Base-by-base conservation (phyloP, 441 rosid genomes). In the Adansonia madagascariensis region DNA sequence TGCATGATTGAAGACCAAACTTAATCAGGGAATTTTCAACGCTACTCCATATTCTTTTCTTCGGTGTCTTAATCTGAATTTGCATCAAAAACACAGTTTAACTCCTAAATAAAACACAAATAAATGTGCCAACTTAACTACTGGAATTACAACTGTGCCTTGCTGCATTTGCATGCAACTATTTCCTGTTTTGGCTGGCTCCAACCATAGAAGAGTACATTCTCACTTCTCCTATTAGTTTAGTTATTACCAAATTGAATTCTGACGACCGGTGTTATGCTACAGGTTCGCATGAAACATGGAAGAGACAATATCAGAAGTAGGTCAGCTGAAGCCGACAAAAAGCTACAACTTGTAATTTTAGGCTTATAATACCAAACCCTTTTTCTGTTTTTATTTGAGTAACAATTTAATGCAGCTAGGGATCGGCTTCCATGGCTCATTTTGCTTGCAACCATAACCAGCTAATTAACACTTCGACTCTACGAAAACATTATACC, bases 311-410 rank as follows among this genome's bases (percentile, higher is more conserved):
- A 43, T 17, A 43, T 65, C 71, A 65, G 27, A 65, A 20, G 63
- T 53, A 31, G 63, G 61, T 22, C 63, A 53, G 75, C 75, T 6
- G 10, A 31, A 55, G 63, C 75, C 63, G 46, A 55, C 75, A 71
- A 31, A 17, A 27, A 35, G 24, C 62, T 17, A 55, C 75, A 71
- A 53, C 24, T 43, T 65, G 71, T 8, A 50, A 11, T 35, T 22
- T 11, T 14, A 14, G 60, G 44, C 61, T 31, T 31, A 31, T 31
- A 31, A 31, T 31, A 31, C 35, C 35, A 31, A 31, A 31, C 35
- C 35, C 35, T 31, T 31, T 31, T 31, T 31, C 35, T 31, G 35
- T 31, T 31, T 31, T 31, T 31, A 31, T 31, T 31, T 31, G 3
- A 31, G 35, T 47, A 59, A 59, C 63, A 20, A 20, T 9, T 59